phyloP scores from a whole-genome alignment of 148 eudicot genomes.

The Euryodendron excelsum region DNA sequence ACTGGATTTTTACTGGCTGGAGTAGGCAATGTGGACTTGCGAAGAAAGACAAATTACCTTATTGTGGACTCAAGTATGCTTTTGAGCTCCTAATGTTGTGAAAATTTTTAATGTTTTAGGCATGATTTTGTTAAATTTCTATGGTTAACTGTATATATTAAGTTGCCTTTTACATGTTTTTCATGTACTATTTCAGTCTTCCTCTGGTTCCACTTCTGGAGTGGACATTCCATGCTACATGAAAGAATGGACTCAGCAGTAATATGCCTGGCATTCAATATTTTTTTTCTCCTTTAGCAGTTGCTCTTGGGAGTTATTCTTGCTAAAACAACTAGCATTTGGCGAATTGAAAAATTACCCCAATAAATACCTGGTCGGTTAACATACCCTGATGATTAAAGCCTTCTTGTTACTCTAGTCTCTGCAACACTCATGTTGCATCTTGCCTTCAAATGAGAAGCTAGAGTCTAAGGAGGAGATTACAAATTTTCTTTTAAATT shows the following conservation, averaged over 20 bases:
- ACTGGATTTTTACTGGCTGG: constrained; percentile 92
- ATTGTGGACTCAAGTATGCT: constrained; percentile 88
- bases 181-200: background rate
- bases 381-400: background rate
- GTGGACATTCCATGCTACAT: background rate
- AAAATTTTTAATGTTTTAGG: background rate
- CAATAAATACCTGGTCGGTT: background rate
- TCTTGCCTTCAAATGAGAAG: background rate
- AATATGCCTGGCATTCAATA: background rate
- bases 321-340: background rate
- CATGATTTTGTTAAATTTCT: background rate
- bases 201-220: background rate
- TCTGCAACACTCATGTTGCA: too few species aligned
- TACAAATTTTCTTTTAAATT: background rate
- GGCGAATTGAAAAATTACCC: background rate
- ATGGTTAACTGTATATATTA: background rate
- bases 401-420: background rate
- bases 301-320: background rate
- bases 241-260: background rate
- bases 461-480: background rate
- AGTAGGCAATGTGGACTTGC: constrained; percentile 84
- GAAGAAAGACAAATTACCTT: constrained; percentile 93
- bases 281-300: background rate
- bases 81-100: background rate
- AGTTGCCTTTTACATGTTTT: background rate